Evolutionary conservation across 1,284 basidiomycete species (phyloP).

Genomic region (Trichosporon faecale): DNA sequence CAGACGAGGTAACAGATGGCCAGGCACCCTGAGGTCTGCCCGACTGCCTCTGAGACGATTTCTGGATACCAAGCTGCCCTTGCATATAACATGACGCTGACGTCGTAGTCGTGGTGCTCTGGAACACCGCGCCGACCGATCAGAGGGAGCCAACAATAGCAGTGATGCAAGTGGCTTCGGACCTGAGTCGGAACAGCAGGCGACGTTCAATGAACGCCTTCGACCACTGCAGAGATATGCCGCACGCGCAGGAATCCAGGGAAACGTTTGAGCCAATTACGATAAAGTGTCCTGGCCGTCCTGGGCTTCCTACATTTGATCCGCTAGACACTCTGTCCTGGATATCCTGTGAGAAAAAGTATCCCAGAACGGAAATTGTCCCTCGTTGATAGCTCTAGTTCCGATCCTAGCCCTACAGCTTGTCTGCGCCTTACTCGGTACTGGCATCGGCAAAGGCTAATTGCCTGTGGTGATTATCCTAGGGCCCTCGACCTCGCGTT

Average conservation of each 20-base stretch:
- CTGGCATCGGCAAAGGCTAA: neutral
- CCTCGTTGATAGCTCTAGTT: neutral
- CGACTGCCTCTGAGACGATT: neutral
- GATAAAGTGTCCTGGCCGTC: neutral
- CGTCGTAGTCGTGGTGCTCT: too few species aligned
- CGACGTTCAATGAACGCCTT: neutral
- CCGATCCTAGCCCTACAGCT: neutral
- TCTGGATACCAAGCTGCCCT: too few species aligned
- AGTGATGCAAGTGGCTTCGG: neutral
- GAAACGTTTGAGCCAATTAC: neutral
- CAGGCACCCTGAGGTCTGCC: neutral
- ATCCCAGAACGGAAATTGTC: neutral
- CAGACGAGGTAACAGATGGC: neutral
- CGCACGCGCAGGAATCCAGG: neutral
- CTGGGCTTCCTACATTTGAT: neutral
- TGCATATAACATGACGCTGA: too few species aligned
- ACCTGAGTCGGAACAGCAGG: neutral
- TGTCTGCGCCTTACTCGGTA: neutral
- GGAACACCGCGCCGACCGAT: too few species aligned
- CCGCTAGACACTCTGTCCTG: neutral
- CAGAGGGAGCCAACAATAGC: neutral
- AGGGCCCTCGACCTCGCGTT: neutral
- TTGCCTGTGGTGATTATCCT: neutral
- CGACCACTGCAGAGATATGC: neutral
- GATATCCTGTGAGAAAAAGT: neutral